phyloP scores from a whole-genome alignment of 495 filamentous ascomycete species.

The Cudoniella acicularis region DNA sequence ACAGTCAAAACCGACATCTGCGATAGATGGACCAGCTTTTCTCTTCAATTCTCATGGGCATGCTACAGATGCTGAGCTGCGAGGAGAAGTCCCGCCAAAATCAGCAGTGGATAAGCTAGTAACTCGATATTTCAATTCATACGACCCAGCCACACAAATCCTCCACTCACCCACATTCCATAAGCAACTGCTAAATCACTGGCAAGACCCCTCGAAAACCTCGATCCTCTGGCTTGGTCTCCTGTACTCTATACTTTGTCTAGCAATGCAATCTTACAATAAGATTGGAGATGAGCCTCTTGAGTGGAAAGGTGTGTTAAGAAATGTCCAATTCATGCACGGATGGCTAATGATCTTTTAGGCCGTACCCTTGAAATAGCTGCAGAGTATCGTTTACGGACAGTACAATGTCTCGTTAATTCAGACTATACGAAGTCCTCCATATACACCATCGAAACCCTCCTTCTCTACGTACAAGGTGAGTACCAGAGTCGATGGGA shows the following conservation, averaged over 20 bases:
- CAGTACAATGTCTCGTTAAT: constrained; percentile 81
- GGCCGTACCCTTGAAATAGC: constrained; percentile 70
- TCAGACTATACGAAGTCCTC: constrained; percentile 89
- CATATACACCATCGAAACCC: constrained; percentile 81
- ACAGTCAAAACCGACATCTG: constrained; percentile 53
- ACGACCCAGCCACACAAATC: constrained; percentile 58
- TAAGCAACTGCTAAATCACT: constrained; percentile 80
- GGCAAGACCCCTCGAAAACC: constrained; percentile 77
- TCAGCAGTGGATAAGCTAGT: constrained; percentile 76
- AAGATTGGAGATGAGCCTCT: constrained; percentile 88
- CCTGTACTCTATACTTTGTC: constrained; percentile 80
- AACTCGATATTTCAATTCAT: constrained; percentile 65
- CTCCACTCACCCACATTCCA: constrained; percentile 86
- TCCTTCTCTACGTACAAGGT: constrained; percentile 80
- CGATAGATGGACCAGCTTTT: constrained; percentile 62
- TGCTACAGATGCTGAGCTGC: constrained; percentile 68
- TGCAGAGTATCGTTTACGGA: constrained; percentile 70
- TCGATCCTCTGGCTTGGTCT: constrained; percentile 87
- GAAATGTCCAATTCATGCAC: background rate
- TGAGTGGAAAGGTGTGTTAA: constrained; percentile 59
- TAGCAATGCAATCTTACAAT: constrained; percentile 89
- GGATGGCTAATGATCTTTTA: constrained; percentile 25
- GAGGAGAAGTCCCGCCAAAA: constrained; percentile 74
- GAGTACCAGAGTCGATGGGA: constrained; percentile 77
- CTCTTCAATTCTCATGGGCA: constrained; percentile 68